phyloP scores from a whole-genome alignment of 2,329 filamentous ascomycete species.

The Alternaria gaisen region DNA sequence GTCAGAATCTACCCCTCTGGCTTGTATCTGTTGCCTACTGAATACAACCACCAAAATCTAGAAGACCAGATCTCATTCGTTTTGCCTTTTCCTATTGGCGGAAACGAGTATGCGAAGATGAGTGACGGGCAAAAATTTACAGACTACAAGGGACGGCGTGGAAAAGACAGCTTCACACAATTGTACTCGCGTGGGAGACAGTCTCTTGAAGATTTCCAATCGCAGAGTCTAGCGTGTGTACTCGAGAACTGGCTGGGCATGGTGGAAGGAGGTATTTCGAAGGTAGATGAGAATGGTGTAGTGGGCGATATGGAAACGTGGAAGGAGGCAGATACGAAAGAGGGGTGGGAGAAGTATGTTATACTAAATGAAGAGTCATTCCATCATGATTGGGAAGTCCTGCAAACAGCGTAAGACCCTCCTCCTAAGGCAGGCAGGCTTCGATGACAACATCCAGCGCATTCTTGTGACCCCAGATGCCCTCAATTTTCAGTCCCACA shows the following conservation, averaged over 20 bases:
- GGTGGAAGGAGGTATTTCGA: constrained; percentile 27
- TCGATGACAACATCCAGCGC: neutral
- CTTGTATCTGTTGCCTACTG: neutral
- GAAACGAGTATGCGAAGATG: neutral
- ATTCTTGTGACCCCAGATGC: neutral
- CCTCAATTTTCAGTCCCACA: neutral
- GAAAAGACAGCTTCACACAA: neutral
- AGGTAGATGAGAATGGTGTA: constrained; percentile 20
- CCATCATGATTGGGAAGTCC: neutral
- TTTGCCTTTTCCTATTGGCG: neutral
- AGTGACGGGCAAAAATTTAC: neutral
- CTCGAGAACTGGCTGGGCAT: neutral
- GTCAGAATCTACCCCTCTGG: neutral
- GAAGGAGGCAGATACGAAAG: constrained; percentile 15
- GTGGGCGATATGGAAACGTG: constrained; percentile 16
- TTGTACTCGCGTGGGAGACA: neutral
- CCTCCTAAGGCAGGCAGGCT: neutral
- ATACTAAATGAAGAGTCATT: neutral
- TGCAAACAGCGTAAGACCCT: neutral
- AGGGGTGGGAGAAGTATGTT: constrained; percentile 18
- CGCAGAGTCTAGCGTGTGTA: neutral
- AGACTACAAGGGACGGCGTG: neutral
- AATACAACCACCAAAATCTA: neutral
- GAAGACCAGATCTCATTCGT: neutral
- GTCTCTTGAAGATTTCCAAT: neutral